Evolutionary conservation across 2,329 filamentous ascomycete genomes (phyloP), one percentile per base, ranked within the genome.

Genomic region (Verticillium alfalfae): DNA sequence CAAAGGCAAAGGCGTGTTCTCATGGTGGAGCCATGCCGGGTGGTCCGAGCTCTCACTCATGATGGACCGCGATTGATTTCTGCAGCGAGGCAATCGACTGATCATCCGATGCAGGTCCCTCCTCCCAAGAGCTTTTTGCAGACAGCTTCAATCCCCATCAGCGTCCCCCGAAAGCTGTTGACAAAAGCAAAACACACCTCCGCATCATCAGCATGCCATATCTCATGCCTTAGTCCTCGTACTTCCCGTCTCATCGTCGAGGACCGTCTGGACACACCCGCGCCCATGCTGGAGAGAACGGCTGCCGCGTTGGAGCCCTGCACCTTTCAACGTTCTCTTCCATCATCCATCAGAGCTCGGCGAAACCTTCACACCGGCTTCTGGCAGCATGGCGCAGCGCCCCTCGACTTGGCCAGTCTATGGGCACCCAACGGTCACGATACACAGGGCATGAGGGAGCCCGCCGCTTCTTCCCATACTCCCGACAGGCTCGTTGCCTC

Each of bases 211-310:
- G 45, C 18, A 52, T 52, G 45, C 45, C n/a, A 52, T 18, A 52
- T 26, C 18, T 18, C 18, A 52, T 52, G 45, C 45, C 45, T 52
- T 52, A 52, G 45, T 26, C 45, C 45, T 18, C 45, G 45, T 26
- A 52, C 22, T 52, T 31, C 45, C 26, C 39, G 39, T 45, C 39
- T 45, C 39, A 45, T 45, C 10, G 45, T 52, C 45, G 45, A 45
- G 39, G 39, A 52, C 45, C 45, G 45, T 52, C 45, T 52, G 45
- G 45, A 52, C 45, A 52, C 45, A 52, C 45, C 45, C 45, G 45
- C 45, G 45, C 77, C 75, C 72, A 84, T 86, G 82, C 80, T 86
- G 68, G 83, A 86, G 77, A 81, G 82, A 78, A 83, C 83, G 61
- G 81, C 82, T 49, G 78, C 79, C 64, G 78, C 76, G 72, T 73